Base-by-base conservation (phyloP, 345 rosid species). In the Mercurialis annua region DNA sequence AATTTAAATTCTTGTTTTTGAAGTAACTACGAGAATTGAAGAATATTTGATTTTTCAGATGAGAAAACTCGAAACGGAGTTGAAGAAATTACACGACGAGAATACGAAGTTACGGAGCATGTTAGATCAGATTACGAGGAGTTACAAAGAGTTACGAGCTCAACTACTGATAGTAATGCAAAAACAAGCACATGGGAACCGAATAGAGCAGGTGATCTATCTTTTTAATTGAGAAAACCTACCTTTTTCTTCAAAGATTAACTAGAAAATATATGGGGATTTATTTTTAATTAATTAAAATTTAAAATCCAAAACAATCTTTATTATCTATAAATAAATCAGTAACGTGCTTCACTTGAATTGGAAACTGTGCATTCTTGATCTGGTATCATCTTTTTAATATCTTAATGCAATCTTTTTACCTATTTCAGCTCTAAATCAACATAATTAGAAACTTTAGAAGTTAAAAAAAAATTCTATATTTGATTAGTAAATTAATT, bases 41-140 rank as follows among this genome's bases (percentile, higher is more conserved):
- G 26, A 21, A 38, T 38, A 27, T 18, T 52, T 49, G 29, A 3
- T 38, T 62, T 66, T 18, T 8, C 78, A 90, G 96, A 26, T 79
- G 75, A 78, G 71, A 36, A 58, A 44, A 77, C 60, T 86, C 36
- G 71, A 80, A 67, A 52, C 53, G 53, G 90, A 89, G 81, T 52
- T 91, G 43, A 80, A 76, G 73, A 85, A 74, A 59, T 78, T 86
- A 60, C 79, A 81, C 7, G 86, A 87, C 26, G 99, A 94, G 83
- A 94, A 94, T 60, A 72, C 66, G 71, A 85, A 76, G 71, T 80
- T 94, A 58, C 81, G 74, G 71, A 74, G 72, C 81, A 68, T 64
- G 87, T 67, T 94, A 78, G 89, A 83, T 64, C 95, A 86, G 80
- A 76, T 86, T 62, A 75, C 80, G 48, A 77, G 43, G 72, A 85